phyloP scores from a whole-genome alignment of 371 early-diverging fungal genomes.

The Choanephora cucurbitarum region DNA sequence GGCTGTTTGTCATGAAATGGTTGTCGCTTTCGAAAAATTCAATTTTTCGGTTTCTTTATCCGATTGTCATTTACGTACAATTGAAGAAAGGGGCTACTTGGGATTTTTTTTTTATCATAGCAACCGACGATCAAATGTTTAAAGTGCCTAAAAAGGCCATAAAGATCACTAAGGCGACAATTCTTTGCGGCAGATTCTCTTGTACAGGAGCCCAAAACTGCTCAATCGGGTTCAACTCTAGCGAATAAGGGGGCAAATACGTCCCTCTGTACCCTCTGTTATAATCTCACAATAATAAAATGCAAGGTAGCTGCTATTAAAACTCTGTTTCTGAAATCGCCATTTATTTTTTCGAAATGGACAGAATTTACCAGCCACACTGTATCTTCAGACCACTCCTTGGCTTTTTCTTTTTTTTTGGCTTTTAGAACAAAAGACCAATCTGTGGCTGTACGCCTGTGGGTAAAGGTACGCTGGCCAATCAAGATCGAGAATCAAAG shows the following conservation, averaged over 20 bases:
- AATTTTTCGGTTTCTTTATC: conserved; percentile 9
- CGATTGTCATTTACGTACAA: conserved; percentile 20
- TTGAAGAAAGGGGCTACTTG: conserved; percentile 16
- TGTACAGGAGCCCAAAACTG: too few species aligned
- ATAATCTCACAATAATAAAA: conserved; percentile 9
- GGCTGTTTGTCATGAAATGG: conserved; percentile 6
- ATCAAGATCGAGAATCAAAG: too few species aligned
- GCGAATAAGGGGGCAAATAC: conserved; percentile 1
- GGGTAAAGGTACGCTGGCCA: too few species aligned
- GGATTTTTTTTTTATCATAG: too few species aligned
- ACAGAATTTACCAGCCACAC: too few species aligned
- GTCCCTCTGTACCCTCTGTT: conserved; percentile 1
- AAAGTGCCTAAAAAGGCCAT: conserved; percentile 12
- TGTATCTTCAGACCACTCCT: too few species aligned
- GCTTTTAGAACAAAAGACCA: too few species aligned
- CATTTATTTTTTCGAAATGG: too few species aligned
- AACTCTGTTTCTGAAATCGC: too few species aligned
- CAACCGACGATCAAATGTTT: conserved; percentile 11
- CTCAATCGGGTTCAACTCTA: conserved; percentile 1
- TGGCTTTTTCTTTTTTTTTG: too few species aligned
- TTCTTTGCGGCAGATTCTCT: conserved; percentile 12
- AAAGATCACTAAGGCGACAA: conserved; percentile 12
- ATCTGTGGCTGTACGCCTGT: too few species aligned
- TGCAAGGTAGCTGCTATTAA: conserved; percentile 8
- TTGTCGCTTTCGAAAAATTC: conserved; percentile 4